These are phyloP conservation scores for Pezicula rhizophila DNA, from an alignment of 2,329 filamentous ascomycete species.

Conservation along the genomic window DNA sequence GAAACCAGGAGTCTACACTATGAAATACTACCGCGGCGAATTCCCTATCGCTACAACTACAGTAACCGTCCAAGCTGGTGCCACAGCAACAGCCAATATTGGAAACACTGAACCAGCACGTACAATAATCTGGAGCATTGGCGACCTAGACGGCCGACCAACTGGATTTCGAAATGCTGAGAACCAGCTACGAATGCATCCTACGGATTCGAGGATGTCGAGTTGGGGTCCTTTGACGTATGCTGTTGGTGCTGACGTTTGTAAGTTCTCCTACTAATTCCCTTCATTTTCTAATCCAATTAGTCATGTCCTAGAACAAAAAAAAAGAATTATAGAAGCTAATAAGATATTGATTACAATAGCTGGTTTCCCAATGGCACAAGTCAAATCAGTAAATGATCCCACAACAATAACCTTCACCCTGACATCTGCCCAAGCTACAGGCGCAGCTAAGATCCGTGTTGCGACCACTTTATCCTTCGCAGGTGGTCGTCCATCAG, in stretches of 20 bases:
- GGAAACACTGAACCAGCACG: constrained; percentile 37
- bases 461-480: constrained; percentile 61
- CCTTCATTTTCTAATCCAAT: too few relatives aligned
- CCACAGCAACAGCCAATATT: constrained; percentile 43
- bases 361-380: constrained; percentile 57
- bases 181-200: constrained; percentile 64
- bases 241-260: constrained; percentile 41
- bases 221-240: constrained; percentile 55
- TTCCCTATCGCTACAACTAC: constrained; percentile 44
- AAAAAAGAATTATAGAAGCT: too few relatives aligned
- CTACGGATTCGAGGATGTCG: constrained; percentile 57
- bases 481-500: constrained; percentile 50
- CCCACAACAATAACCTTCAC: constrained; percentile 56
- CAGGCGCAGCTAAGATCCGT: constrained; percentile 50
- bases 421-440: constrained; percentile 39
- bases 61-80: constrained; percentile 44
- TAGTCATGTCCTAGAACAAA: constrained; percentile 30
- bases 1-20: constrained; percentile 64
- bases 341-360: constrained; percentile 12
- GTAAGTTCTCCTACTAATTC: too few relatives aligned
- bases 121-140: constrained; percentile 56
- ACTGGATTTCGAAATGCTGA: constrained; percentile 61
- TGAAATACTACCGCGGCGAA: constrained; percentile 57
- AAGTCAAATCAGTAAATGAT: constrained; percentile 55
- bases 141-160: constrained; percentile 59